These are phyloP conservation scores for Westerdykella ornata DNA, from an alignment of 2,329 filamentous ascomycete genomes.

Conservation along the genomic window DNA sequence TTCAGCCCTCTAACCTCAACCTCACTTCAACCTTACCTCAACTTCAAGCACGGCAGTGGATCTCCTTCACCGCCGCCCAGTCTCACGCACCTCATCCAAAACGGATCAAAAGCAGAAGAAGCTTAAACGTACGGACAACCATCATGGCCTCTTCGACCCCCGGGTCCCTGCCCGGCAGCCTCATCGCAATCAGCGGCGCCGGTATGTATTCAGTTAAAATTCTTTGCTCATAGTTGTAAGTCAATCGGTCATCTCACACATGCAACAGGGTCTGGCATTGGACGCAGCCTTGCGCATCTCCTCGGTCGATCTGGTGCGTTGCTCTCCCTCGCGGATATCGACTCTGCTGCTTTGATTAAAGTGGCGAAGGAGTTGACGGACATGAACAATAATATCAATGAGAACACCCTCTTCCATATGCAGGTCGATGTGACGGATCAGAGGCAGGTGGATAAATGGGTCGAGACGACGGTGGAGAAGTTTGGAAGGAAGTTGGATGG, in stretches of 20 bases:
- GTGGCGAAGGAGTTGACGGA: slow-evolving; percentile 1
- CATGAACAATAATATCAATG: neutral
- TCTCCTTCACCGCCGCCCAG: too few relatives aligned
- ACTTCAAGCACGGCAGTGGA: too few relatives aligned
- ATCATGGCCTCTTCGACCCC: neutral
- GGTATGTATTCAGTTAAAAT: too few relatives aligned
- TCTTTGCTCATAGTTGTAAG: too few relatives aligned
- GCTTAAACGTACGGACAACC: neutral
- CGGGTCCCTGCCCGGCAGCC: neutral
- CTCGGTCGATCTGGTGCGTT: neutral
- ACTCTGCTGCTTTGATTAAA: neutral
- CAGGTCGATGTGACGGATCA: slow-evolving; percentile 25
- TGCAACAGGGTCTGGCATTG: slow-evolving; percentile 2
- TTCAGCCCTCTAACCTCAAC: too few relatives aligned
- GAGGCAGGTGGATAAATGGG: slow-evolving; percentile 29
- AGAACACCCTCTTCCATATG: neutral
- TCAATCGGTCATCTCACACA: too few relatives aligned
- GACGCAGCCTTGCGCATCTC: neutral
- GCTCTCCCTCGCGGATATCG: slow-evolving; percentile 1
- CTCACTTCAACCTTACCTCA: too few relatives aligned
- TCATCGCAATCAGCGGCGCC: slow-evolving; percentile 3
- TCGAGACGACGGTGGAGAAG: slow-evolving; percentile 20
- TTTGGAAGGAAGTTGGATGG: slow-evolving; percentile 27
- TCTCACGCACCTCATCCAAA: too few relatives aligned
- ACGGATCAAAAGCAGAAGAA: too few relatives aligned